Conservation (phyloP, 768 basidiomycete species). For the Naganishia onofrii region DNA sequence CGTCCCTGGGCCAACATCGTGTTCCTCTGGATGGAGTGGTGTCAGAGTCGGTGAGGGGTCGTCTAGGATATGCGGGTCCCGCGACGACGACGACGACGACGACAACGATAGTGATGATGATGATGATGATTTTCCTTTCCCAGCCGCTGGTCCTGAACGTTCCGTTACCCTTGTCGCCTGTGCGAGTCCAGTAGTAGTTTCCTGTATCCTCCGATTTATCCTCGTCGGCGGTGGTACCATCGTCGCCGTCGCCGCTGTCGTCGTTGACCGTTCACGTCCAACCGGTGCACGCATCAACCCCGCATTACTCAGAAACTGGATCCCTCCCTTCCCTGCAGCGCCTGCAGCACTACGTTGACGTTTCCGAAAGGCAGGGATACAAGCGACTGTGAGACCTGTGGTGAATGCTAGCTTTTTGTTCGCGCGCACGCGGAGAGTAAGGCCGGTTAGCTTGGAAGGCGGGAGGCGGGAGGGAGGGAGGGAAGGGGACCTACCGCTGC, state of each 20-base stretch:
- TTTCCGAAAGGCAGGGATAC: slow-evolving; percentile 2
- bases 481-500: slow-evolving; percentile 14
- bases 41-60: background rate
- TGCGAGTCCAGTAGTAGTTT: too few species aligned
- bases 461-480: background rate
- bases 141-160: too few species aligned
- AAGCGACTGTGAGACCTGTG: slow-evolving; percentile 11
- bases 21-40: background rate
- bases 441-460: background rate
- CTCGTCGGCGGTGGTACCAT: background rate
- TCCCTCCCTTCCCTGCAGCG: too few species aligned
- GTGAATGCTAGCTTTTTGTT: slow-evolving; percentile 20
- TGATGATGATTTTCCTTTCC: too few species aligned
- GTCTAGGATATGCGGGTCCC: slow-evolving; percentile 1
- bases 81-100: too few species aligned
- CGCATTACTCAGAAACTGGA: slow-evolving; percentile 8
- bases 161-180: too few species aligned
- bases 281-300: background rate
- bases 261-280: background rate
- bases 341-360: background rate
- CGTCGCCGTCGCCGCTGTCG: background rate
- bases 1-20: background rate
- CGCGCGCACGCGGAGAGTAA: too few species aligned
- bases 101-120: too few species aligned
- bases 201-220: too few species aligned